A percentile compares a stretch with the other conserved stretches of the same genome.
phyloP scores from a whole-genome alignment of 208 protist species.

The Trypanosoma vivax region DNA sequence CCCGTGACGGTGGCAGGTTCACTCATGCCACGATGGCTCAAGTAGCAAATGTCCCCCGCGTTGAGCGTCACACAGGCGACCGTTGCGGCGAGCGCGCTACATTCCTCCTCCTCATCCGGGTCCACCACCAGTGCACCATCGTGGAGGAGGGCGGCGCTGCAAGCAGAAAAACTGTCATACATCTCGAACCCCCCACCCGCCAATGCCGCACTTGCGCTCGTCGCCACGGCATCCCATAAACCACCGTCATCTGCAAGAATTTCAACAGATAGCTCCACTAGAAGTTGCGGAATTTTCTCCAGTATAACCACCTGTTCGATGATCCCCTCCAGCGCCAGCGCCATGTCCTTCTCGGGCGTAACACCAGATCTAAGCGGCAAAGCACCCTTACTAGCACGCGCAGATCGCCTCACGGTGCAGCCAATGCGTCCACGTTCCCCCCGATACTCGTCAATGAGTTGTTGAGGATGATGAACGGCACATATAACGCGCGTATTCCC shows the following conservation, averaged over 20 bases:
- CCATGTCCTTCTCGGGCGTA: conserved; percentile 40
- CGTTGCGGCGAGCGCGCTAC: conserved; percentile 27
- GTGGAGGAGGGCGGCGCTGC: conserved; percentile 41
- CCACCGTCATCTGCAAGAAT: conserved; percentile 63
- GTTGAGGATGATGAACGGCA: conserved; percentile 72
- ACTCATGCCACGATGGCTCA: conserved; percentile 48
- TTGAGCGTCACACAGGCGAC: conserved; percentile 43
- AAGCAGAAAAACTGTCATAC: conserved; percentile 66
- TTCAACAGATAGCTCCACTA: conserved; percentile 71
- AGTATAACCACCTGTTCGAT: conserved; percentile 71
- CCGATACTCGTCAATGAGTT: conserved; percentile 81
- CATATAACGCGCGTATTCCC: conserved; percentile 76
- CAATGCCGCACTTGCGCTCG: conserved; percentile 55
- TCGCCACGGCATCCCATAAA: conserved; percentile 64
- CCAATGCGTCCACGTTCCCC: conserved; percentile 61
- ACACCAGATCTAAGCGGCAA: conserved; percentile 8
- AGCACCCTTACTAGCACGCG: conserved; percentile 11
- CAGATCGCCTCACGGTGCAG: conserved; percentile 46
- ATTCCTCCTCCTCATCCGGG: conserved; percentile 38
- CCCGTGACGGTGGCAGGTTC: conserved; percentile 54
- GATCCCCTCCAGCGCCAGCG: conserved; percentile 69
- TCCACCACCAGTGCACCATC: conserved; percentile 58
- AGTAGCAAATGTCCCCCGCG: conserved; percentile 43
- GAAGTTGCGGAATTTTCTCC: conserved; percentile 67
- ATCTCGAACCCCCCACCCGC: conserved; percentile 59